Conservation (phyloP, 805 yeast genomes). For the Maudiozyma barnettii region DNA sequence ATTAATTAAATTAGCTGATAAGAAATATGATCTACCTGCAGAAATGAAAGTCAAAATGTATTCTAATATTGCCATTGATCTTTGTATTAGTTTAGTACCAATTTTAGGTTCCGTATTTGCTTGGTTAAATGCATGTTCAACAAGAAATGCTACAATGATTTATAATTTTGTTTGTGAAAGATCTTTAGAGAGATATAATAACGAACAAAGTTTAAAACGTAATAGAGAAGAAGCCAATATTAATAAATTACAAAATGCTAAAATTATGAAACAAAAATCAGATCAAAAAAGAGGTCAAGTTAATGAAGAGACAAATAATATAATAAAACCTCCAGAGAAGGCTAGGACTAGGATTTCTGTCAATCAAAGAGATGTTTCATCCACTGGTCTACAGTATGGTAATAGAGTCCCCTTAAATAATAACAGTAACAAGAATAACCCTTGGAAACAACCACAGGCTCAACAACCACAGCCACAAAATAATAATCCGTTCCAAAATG, state of each 20-base stretch:
- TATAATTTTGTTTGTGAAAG: slow-evolving; percentile 34
- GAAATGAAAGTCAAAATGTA: slow-evolving; percentile 59
- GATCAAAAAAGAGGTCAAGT: neutral
- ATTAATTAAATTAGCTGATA: slow-evolving; percentile 49
- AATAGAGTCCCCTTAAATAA: too few relatives aligned
- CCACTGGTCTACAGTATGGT: too few relatives aligned
- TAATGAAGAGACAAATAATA: neutral
- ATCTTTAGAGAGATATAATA: slow-evolving; percentile 11
- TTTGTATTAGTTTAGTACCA: slow-evolving; percentile 70
- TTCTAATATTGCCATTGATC: slow-evolving; percentile 65
- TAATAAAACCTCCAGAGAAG: neutral
- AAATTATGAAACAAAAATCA: neutral
- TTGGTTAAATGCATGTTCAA: slow-evolving; percentile 80
- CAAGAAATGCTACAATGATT: slow-evolving; percentile 78
- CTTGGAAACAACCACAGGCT: too few relatives aligned
- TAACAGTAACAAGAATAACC: neutral
- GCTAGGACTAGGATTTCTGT: too few relatives aligned
- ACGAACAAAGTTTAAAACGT: neutral
- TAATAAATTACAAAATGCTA: neutral
- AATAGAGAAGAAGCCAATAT: neutral
- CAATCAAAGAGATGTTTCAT: too few relatives aligned
- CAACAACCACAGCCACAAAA: neutral
- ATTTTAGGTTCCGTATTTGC: slow-evolving; percentile 65
- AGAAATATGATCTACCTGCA: slow-evolving; percentile 46
- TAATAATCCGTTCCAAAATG: neutral